phyloP scores from a whole-genome alignment of 2,329 filamentous ascomycete species.

The Paracamarosporium sp. region DNA sequence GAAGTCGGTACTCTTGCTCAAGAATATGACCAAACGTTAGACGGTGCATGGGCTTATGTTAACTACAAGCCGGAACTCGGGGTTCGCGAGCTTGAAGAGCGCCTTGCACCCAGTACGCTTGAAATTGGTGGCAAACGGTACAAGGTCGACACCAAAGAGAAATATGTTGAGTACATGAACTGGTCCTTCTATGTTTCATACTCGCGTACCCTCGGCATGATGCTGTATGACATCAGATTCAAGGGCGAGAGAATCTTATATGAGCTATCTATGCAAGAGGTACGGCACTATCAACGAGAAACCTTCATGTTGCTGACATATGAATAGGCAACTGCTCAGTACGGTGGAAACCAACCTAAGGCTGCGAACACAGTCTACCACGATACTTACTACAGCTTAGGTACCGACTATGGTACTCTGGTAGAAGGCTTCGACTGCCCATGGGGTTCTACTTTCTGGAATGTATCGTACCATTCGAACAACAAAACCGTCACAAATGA shows the following conservation, averaged over 20 bases:
- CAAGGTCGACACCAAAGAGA: slow-evolving; percentile 48
- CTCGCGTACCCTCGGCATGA: slow-evolving; percentile 56
- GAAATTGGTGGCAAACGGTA: slow-evolving; percentile 52
- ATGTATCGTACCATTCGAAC: slow-evolving; percentile 53
- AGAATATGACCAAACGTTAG: slow-evolving; percentile 57
- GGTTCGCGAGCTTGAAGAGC: slow-evolving; percentile 44
- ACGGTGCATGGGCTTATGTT: slow-evolving; percentile 53
- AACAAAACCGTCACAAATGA: slow-evolving; percentile 55
- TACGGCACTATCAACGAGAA: too few species aligned
- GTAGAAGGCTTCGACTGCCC: slow-evolving; percentile 62
- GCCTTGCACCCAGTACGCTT: slow-evolving; percentile 51
- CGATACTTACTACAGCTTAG: slow-evolving; percentile 57
- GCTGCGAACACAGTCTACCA: slow-evolving; percentile 52
- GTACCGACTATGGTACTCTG: slow-evolving; percentile 47
- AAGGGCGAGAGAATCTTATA: slow-evolving; percentile 63
- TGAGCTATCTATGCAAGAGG: slow-evolving; percentile 63
- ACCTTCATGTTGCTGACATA: too few species aligned
- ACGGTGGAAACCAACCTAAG: slow-evolving; percentile 57
- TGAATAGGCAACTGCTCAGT: slow-evolving; percentile 63
- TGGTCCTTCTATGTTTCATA: slow-evolving; percentile 60
- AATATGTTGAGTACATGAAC: slow-evolving; percentile 59
- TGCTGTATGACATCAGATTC: slow-evolving; percentile 61
- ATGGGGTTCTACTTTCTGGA: slow-evolving; percentile 57
- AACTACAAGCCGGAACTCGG: slow-evolving; percentile 45
- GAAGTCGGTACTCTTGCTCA: slow-evolving; percentile 51